Evolutionary conservation across 140 eudicot genomes (phyloP), one percentile per base, ranked within the genome.

Genomic region (Senecio squalidus): DNA sequence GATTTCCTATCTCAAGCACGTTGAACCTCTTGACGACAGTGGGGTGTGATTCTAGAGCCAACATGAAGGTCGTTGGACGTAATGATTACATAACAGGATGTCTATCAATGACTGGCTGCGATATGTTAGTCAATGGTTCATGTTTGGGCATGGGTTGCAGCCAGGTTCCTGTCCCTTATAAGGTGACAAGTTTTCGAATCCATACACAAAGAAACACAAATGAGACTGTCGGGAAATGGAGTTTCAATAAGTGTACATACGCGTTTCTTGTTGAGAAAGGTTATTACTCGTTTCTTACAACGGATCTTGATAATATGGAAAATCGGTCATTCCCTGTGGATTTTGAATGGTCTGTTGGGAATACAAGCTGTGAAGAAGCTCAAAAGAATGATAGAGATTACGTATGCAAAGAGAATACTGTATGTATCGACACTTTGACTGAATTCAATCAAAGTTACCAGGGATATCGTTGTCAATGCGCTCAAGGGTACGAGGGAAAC

Each of bases 121-220:
- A 15, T 31, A 3, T 11, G 50, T 28, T 59, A 33, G 8, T 10
- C 9, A 38, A 17, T 2, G 55, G 68, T 33, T 47, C 53, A 1
- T 69, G 68, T 71, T 63, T 58, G 22, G 74, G 81, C 51, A 43
- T 51, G 69, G 81, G 81, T 28, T 76, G 81, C 43, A 70, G 81
- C 66, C 76, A 68, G 67, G 71, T 27, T 62, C 62, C 58, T 1
- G 43, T 68, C 29, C 75, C 80, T 59, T 43, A 59, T 17, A 34
- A 25, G 20, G 4, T 59, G 0, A 25, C 53, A 24, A 59, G 33
- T 4, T 73, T 74, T 40, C 36, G 55, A 23, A 67, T 74, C 29
- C 64, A 59, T 58, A 17, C 74, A 24, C 34, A 67, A 44, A 67
- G 48, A 58, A 73, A 59, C 56, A 52, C 73, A 10, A 33, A 43